Evolutionary conservation across 2,329 filamentous ascomycete genomes (phyloP).

Genomic region (Zymoseptoria pseudotritici): DNA sequence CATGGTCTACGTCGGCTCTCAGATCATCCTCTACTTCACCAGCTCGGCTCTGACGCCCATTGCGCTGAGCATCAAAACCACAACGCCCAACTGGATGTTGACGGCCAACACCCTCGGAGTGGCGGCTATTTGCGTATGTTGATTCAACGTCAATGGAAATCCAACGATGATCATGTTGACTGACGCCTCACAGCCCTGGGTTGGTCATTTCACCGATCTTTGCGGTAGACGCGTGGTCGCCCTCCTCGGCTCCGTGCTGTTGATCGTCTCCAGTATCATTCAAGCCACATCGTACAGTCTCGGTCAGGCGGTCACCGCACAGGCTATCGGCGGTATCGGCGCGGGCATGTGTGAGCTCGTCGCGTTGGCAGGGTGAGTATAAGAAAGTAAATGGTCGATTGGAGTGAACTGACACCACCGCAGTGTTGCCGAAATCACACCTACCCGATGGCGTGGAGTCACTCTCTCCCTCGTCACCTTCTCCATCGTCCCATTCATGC

Average conservation of each 20-base stretch:
- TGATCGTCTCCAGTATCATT: conserved; percentile 14
- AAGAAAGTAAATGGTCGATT: background rate
- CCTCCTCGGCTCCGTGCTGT: conserved; percentile 12
- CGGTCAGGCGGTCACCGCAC: conserved; percentile 12
- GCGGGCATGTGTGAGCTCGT: conserved; percentile 18
- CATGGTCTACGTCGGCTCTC: conserved; percentile 18
- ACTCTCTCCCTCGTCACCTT: conserved; percentile 42
- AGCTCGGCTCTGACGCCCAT: conserved; percentile 13
- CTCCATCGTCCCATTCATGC: conserved; percentile 55
- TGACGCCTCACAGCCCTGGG: conserved; percentile 6
- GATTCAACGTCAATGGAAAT: background rate
- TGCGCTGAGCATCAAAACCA: conserved; percentile 10
- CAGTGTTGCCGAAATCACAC: conserved; percentile 20
- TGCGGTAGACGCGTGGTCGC: conserved; percentile 14
- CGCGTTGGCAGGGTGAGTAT: conserved; percentile 15
- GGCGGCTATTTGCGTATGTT: conserved; percentile 13
- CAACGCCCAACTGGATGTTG: conserved; percentile 17
- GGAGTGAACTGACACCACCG: background rate
- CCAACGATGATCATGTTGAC: background rate
- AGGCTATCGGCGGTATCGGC: conserved; percentile 17
- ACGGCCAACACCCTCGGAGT: conserved; percentile 19
- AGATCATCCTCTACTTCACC: conserved; percentile 19
- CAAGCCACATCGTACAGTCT: conserved; percentile 14
- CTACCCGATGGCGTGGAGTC: conserved; percentile 16
- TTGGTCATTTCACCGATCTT: conserved; percentile 18